Conservation (phyloP, 2,329 filamentous ascomycete genomes). For the Ophiostoma perfectum region DNA sequence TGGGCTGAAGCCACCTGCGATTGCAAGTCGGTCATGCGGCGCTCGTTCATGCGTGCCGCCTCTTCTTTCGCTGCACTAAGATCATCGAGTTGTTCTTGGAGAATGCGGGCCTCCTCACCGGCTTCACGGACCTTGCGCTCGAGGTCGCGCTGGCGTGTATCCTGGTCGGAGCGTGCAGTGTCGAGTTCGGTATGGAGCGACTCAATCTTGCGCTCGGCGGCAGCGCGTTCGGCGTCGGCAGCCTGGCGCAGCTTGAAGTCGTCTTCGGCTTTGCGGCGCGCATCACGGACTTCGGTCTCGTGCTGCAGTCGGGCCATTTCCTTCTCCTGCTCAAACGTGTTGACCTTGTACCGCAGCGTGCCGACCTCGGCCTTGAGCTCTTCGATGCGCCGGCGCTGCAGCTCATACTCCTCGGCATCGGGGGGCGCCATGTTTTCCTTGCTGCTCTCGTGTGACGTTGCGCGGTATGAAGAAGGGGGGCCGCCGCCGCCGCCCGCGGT, state of each 20-base stretch:
- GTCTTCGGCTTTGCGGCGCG: constrained; percentile 73
- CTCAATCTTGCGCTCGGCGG: constrained; percentile 47
- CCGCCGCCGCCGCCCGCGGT: constrained; percentile 15
- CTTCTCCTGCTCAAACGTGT: constrained; percentile 80
- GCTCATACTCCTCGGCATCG: constrained; percentile 55
- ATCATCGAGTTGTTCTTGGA: constrained; percentile 81
- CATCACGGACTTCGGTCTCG: constrained; percentile 76
- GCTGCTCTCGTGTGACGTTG: constrained; percentile 51
- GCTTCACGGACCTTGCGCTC: constrained; percentile 65
- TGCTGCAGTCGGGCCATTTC: constrained; percentile 73
- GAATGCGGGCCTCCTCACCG: constrained; percentile 64
- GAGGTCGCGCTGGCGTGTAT: constrained; percentile 57
- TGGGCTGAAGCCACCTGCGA: constrained; percentile 45
- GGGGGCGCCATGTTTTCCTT: constrained; percentile 56
- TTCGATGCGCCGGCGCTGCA: constrained; percentile 56
- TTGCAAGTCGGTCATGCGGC: constrained; percentile 50
- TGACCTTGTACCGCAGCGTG: constrained; percentile 79
- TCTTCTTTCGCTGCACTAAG: constrained; percentile 58
- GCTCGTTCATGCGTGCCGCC: constrained; percentile 57
- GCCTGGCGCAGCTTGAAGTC: constrained; percentile 66
- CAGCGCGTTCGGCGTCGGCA: constrained; percentile 51
- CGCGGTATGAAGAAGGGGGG: constrained; percentile 35
- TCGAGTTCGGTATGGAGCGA: constrained; percentile 47
- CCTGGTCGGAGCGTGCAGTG: constrained; percentile 45
- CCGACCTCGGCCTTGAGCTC: constrained; percentile 86